Evolutionary conservation across 352 stramenopile genomes (phyloP), one percentile per base, ranked within the genome.

Genomic region (Pythium chondricola): DNA sequence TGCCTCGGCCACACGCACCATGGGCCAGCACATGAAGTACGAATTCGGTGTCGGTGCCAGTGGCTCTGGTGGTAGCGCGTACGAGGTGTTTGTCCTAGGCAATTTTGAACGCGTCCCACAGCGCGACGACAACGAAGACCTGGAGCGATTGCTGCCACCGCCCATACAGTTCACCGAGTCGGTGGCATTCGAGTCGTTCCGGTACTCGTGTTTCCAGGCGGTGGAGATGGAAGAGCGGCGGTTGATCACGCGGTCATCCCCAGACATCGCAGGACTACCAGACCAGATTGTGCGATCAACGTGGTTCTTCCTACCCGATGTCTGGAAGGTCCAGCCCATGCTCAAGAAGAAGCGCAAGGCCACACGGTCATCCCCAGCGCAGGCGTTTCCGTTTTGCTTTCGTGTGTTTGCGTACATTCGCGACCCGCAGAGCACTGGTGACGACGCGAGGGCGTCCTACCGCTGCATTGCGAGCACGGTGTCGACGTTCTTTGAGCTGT

Each of bases 291-390:
- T 85, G 14, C 76, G 68, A 35, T 87, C 72, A 49, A 93, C 74
- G 40, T 93, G 82, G 82, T 89, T 91, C 57, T 93, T 93, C 44
- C 40, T 91, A 26, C 82, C 82, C 2, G 82, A 93, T 43, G 82
- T 93, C 41, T 93, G 82, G 82, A 93, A 93, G 48, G 77, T 93
- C 33, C 79, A 90, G 59, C 79, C 82, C 30, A 88, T 88, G 73
- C 65, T 93, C 36, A 89, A 90, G 61, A 93, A 93, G 64, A 93
- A 93, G 60, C 79, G 82, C 66, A 93, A 93, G 54, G 79, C 82
- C 16, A 93, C 82, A 38, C 74, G 79, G 18, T 88, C 82, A 13
- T 63, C 68, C 2, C 82, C 82, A 0, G 82, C 76, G n/a, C 79
- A 93, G 59, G 87, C 77, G 36, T 93, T 91, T 48, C 82, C 82